Base-by-base conservation (phyloP, 768 basidiomycete genomes). In the Mycena galericulata region DNA sequence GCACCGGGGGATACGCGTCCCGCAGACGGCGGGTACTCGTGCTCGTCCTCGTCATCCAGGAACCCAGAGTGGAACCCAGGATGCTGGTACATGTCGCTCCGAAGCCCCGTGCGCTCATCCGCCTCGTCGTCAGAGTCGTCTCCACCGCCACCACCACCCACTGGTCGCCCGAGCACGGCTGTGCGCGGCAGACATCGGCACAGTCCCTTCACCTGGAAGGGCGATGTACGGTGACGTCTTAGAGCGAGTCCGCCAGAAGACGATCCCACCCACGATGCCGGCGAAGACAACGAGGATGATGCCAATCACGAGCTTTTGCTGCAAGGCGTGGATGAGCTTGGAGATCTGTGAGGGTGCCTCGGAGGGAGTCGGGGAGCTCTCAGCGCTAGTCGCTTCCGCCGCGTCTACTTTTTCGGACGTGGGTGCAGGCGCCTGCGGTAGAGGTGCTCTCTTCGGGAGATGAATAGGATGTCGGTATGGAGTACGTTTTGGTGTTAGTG, bases 381-480 rank as follows among this genome's bases (percentile, higher is more conserved):
- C 22, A 12, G 53, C n/a, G 20, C 20, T 41, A 18, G 60, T 24
- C 2, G n/a, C 59, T n/a, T 41, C 69, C 4, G 49, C 53, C 4
- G 27, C 38, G 22, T 46, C 64, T 22, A 62, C 54, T 29, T 57
- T 9, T 1, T 30, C 32, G 38, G 62, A 24, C 9, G 68, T 57
- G 26, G 47, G 12, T 51, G 65, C 67, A 2, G 75, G 71, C 74
- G 2, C 86, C 81, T 75, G 92, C 87, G 18, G 94, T 81, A n/a
- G 92, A 90, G 78, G 96, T 93, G 22, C 95, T 96, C 41, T 87
- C 85, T 1, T 90, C 90, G 36, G 83, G 81, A 22, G 97, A 94
- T 8, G 98, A 88, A 73, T 89, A 89, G 1, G 84, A 89, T 3
- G 97, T 98, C 0, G 98, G 98, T 77, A 96, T 97, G 0, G 90